These are phyloP conservation scores for Ophiostoma angusticollis DNA, from an alignment of 2,329 filamentous ascomycete species.

Conservation along the genomic window DNA sequence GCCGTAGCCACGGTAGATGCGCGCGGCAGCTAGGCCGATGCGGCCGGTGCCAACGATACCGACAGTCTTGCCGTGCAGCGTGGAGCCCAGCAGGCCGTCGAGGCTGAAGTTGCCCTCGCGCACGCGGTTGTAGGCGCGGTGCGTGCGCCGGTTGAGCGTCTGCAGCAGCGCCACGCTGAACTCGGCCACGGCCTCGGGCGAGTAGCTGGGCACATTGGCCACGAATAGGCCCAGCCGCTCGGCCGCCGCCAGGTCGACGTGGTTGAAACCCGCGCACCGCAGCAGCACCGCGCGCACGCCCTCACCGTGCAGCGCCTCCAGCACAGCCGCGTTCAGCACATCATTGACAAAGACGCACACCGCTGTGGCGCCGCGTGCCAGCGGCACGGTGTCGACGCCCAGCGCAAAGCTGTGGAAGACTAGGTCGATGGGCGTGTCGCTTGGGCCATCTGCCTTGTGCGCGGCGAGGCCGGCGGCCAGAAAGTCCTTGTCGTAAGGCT, in stretches of 20 bases:
- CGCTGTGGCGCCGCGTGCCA: constrained; percentile 40
- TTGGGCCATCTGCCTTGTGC: constrained; percentile 13
- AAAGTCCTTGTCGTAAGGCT: constrained; percentile 48
- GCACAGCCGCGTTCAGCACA: constrained; percentile 35
- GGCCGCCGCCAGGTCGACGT: constrained; percentile 47
- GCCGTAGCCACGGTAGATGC: constrained; percentile 52
- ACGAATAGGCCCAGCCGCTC: constrained; percentile 44
- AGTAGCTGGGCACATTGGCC: constrained; percentile 55
- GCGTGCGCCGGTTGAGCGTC: constrained; percentile 54
- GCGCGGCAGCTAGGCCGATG: constrained; percentile 49
- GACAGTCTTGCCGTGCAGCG: constrained; percentile 51
- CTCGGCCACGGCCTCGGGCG: constrained; percentile 57
- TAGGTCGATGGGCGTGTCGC: constrained; percentile 29
- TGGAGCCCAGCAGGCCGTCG: constrained; percentile 48
- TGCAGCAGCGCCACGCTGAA: constrained; percentile 55
- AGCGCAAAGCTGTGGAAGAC: constrained; percentile 47
- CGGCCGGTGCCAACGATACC: constrained; percentile 52
- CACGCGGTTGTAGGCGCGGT: constrained; percentile 55
- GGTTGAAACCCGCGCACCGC: constrained; percentile 57
- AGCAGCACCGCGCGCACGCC: constrained; percentile 48
- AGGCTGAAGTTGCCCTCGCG: constrained; percentile 57
- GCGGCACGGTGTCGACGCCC: constrained; percentile 38
- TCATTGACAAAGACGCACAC: constrained; percentile 62
- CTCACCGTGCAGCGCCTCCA: constrained; percentile 32
- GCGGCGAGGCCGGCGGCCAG: constrained; percentile 30